Evolutionary conservation across 106 monocot genomes (phyloP).

Genomic region (Platanthera guangdongensis): DNA sequence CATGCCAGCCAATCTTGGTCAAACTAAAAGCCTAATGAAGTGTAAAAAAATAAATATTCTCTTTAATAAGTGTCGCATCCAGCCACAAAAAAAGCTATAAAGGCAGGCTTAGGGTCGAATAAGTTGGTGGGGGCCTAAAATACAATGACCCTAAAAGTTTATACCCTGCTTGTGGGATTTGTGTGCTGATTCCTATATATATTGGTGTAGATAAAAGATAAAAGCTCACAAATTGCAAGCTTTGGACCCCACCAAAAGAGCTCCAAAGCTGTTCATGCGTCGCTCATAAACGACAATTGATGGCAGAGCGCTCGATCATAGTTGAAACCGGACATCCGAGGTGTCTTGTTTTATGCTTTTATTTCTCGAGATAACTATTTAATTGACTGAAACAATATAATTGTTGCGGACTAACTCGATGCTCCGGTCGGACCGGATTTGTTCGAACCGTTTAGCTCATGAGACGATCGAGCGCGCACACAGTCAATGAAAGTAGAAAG

Average conservation of each 20-base stretch:
- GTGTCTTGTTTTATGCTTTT: no score
- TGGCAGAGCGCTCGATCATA: no score
- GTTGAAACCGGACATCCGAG: no score
- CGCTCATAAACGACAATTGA: no score
- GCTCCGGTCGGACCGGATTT: no score
- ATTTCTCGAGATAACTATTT: no score
- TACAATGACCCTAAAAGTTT: background rate
- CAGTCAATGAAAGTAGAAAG: no score
- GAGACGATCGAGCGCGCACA: no score
- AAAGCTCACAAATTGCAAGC: background rate
- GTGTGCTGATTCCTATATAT: background rate
- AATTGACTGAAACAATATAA: no score
- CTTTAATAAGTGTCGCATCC: background rate
- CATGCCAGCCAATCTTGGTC: no score
- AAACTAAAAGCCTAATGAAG: background rate
- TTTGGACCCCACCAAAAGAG: background rate
- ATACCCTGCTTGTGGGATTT: constrained; percentile 1
- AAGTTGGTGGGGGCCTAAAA: background rate
- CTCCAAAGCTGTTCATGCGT: background rate
- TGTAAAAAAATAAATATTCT: background rate
- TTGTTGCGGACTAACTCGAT: no score
- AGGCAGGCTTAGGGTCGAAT: background rate
- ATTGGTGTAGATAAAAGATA: background rate
- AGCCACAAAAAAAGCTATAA: background rate
- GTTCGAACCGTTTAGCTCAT: no score